These are phyloP conservation scores for Papilionanthe hybrid DNA, from an alignment of 116 monocot species.

Conservation along the genomic window DNA sequence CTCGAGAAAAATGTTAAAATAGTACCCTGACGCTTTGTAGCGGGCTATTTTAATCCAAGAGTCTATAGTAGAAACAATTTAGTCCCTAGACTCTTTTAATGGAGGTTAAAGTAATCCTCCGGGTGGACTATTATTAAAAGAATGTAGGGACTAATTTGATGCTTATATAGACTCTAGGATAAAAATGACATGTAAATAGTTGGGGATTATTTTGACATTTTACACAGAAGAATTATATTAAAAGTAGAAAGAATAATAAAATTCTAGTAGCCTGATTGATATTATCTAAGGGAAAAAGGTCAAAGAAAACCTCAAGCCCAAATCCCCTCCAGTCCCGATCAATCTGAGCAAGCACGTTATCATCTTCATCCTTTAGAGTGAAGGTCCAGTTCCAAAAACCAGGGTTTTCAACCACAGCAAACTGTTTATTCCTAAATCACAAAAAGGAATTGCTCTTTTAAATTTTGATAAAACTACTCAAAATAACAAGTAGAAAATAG, in stretches of 20 bases:
- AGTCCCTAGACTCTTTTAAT: too few species aligned
- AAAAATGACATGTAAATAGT: too few species aligned
- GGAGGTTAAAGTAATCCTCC: too few species aligned
- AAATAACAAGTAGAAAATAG: background rate
- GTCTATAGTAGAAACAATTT: too few species aligned
- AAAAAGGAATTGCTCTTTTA: slow-evolving; percentile 8
- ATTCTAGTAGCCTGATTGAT: background rate
- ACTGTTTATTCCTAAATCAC: slow-evolving; percentile 78
- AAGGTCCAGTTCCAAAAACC: slow-evolving; percentile 99
- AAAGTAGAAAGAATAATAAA: background rate
- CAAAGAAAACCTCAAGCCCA: slow-evolving; percentile 74
- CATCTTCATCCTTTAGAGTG: slow-evolving; percentile 84
- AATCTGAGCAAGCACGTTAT: slow-evolving; percentile 85
- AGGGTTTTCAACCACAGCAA: slow-evolving; percentile 98
- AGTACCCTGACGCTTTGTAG: too few species aligned
- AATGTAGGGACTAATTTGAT: too few species aligned
- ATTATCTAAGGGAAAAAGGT: background rate
- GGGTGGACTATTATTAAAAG: too few species aligned
- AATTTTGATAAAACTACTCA: background rate
- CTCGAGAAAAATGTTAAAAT: too few species aligned
- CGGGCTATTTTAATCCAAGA: too few species aligned
- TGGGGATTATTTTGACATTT: too few species aligned
- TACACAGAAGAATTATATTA: background rate
- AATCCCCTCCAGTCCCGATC: slow-evolving; percentile 98
- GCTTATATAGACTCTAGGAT: too few species aligned